Percentiles rank a stretch among this genome's conserved stretches.
Conservation (phyloP, 495 filamentous ascomycete genomes). For the Hyaloscypha finlandica region DNA sequence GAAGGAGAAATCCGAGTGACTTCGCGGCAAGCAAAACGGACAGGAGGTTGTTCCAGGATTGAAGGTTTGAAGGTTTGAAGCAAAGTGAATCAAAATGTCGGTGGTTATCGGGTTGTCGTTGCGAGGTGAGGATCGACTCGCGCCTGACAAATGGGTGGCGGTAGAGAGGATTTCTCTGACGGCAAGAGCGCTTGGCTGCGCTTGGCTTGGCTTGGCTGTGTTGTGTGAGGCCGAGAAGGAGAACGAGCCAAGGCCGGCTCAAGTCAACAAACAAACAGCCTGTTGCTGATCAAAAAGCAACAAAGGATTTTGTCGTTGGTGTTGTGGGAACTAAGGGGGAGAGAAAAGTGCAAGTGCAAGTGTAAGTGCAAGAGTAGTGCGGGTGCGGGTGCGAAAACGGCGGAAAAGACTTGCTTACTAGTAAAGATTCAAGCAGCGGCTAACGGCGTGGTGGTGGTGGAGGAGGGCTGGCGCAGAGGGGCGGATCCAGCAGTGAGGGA, state of each 20-base stretch:
- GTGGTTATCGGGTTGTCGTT: neutral
- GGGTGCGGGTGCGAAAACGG: neutral
- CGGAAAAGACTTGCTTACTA: neutral
- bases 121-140: neutral
- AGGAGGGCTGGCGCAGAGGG: neutral
- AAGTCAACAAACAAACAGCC: neutral
- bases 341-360: neutral
- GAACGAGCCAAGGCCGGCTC: neutral
- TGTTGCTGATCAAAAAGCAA: neutral
- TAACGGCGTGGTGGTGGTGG: neutral
- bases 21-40: slow-evolving; percentile 31
- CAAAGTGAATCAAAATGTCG: neutral
- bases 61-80: too few relatives aligned
- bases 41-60: neutral
- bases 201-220: neutral
- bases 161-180: neutral
- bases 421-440: neutral
- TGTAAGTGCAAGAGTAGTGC: neutral
- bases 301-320: neutral
- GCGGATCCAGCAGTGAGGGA: neutral
- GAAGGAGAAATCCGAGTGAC: slow-evolving; percentile 22
- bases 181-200: neutral
- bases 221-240: neutral
- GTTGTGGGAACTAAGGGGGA: neutral
- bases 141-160: neutral